Base-by-base conservation (phyloP, 768 basidiomycete species). In the Serendipita vermifera region DNA sequence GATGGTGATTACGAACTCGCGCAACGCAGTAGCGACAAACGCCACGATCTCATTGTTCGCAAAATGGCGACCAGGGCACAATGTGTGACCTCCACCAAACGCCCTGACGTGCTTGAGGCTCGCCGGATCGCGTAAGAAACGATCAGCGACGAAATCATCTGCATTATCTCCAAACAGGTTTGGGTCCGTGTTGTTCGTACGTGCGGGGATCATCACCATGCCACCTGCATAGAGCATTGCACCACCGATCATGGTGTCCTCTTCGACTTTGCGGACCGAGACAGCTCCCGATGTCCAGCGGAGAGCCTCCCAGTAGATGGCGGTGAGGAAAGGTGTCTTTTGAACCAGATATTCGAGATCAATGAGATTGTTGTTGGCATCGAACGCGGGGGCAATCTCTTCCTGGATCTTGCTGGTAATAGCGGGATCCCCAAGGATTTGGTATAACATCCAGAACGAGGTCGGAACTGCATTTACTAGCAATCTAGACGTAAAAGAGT, bases 31-130 rank as follows among this genome's bases (percentile, higher is more conserved):
- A 29, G 27, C 22, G 6, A 51, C 46, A 29, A 31, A 20, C 22
- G 46, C 24, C 22, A 51, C 24, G 46, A 51, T 31, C 31, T 51
- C 46, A 29, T 51, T 51, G 2, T 20, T 51, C 7, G 46, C 46
- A n/a, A 51, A 51, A 29, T 51, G 46, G 11, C 46, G 46, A 20
- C 46, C 46, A 22, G 46, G 46, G 32, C 46, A 51, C 20, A 51
- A 15, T 20, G 46, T 51, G 32, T 51, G n/a, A 9, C 46, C 46
- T 5, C 46, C 46, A 26, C 46, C 46, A 31, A 51, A 51, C 1
- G 46, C 20, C 24, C 20, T 15, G 3, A 51, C 46, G 9, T 20
- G 15, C 2, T 29, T 20, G 9, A 22, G 20, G 15, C 3, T 51
- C 7, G 22, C 46, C 9, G 46, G 41, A 31, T 51, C 46, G 46